Conservation (phyloP, 148 eudicot species). For the Rheum nobile region DNA sequence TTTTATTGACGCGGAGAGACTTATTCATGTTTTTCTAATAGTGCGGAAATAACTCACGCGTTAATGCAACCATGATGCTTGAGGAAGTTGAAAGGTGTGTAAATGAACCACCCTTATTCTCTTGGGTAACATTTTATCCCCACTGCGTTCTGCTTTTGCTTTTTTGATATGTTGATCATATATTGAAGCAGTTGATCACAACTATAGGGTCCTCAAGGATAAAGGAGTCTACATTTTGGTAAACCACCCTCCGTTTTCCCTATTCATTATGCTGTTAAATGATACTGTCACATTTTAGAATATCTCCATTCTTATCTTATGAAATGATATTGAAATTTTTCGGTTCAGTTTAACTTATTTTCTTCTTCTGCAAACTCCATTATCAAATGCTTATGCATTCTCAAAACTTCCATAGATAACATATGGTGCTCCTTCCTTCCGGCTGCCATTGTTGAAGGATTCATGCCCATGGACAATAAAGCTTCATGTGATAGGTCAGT, state of each 20-base stretch:
- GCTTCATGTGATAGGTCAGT: conserved; percentile 75
- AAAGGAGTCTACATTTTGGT: conserved; percentile 85
- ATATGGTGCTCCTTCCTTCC: conserved; percentile 75
- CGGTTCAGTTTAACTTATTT: neutral
- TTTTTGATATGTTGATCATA: conserved; percentile 35
- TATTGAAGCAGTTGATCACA: conserved; percentile 85
- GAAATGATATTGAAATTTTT: neutral
- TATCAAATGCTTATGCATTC: neutral
- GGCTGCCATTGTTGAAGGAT: conserved; percentile 44
- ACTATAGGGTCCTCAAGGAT: conserved; percentile 94
- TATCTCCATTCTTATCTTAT: neutral
- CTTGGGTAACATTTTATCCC: neutral
- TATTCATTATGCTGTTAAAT: neutral
- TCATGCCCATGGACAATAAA: conserved; percentile 49
- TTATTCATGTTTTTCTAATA: conserved; percentile 21
- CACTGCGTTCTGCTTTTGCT: conserved; percentile 15
- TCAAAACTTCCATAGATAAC: conserved; percentile 48
- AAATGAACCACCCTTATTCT: neutral
- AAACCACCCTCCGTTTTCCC: conserved; percentile 17
- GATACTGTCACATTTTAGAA: neutral
- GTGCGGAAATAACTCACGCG: conserved; percentile 68
- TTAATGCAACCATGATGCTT: conserved; percentile 72
- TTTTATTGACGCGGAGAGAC: conserved; percentile 4
- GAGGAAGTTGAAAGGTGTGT: conserved; percentile 69
- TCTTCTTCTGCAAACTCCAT: neutral